A percentile compares a stretch with the other conserved stretches of the same genome.
Evolutionary conservation across 768 basidiomycete genomes (phyloP).

Genomic region (Mycena filopes): DNA sequence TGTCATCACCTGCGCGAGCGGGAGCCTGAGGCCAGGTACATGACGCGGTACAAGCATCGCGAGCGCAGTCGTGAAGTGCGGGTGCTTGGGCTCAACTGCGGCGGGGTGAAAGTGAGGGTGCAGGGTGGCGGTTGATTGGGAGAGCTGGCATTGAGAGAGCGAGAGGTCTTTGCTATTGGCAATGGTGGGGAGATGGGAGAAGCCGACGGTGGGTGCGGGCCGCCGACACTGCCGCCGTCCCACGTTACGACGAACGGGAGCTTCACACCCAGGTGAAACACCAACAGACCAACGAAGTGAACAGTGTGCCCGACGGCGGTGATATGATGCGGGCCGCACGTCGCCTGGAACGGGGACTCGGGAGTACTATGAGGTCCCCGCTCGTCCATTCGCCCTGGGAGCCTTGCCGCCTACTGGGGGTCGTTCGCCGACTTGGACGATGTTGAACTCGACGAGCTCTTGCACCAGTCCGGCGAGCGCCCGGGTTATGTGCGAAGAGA

Average conservation of each 20-base stretch:
- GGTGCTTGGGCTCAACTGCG: too few relatives aligned
- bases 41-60: constrained; percentile 90
- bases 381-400: constrained; percentile 89
- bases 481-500: constrained; percentile 67
- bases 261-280: constrained; percentile 87
- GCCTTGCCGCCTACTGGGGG: constrained; percentile 78
- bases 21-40: constrained; percentile 80
- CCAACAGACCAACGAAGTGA: constrained; percentile 80
- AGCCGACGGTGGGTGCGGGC: constrained; percentile 31
- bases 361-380: constrained; percentile 76
- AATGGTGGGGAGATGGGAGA: too few relatives aligned
- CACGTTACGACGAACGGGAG: constrained; percentile 83
- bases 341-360: constrained; percentile 90
- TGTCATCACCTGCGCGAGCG: constrained; percentile 81
- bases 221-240: constrained; percentile 78
- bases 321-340: constrained; percentile 86
- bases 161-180: too few relatives aligned
- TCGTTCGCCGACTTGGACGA: constrained; percentile 83
- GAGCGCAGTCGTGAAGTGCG: constrained; percentile 69
- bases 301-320: constrained; percentile 86
- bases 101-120: too few relatives aligned
- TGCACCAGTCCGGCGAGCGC: constrained; percentile 82
- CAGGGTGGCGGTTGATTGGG: constrained; percentile 35
- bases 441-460: constrained; percentile 85
- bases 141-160: constrained; percentile 19